phyloP scores from a whole-genome alignment of 176 grass and related monocot species.

The Triticum dicoccoides region DNA sequence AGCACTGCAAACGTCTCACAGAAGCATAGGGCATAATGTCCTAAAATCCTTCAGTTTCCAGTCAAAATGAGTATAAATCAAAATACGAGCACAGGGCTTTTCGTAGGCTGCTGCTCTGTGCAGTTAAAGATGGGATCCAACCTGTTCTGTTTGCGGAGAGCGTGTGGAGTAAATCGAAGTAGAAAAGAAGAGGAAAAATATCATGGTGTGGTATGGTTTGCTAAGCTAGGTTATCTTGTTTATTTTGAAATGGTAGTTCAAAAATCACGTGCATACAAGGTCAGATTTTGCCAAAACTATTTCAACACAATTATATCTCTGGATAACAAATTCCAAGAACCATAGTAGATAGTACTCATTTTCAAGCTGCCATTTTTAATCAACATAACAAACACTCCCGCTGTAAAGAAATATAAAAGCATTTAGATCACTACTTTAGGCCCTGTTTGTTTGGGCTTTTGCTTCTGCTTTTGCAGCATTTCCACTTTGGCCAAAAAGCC shows the following conservation, averaged over 20 bases:
- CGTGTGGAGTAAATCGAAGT: not conserved
- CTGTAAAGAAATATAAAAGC: too few relatives aligned
- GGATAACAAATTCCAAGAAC: too few relatives aligned
- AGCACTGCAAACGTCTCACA: not conserved
- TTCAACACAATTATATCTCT: not conserved
- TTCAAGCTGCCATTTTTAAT: too few relatives aligned
- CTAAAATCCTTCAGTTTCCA: not conserved
- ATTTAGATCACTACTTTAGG: too few relatives aligned
- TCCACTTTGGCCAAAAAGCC: too few relatives aligned
- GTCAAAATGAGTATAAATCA: too few relatives aligned
- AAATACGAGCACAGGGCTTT: not conserved
- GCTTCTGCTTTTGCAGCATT: too few relatives aligned
- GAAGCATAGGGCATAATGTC: not conserved
- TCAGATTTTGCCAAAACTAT: not conserved
- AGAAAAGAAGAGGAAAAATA: not conserved
- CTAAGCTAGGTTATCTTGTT: not conserved
- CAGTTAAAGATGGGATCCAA: too few relatives aligned
- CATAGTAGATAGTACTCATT: too few relatives aligned
- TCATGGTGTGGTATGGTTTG: not conserved
- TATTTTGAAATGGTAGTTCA: not conserved
- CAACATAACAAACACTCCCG: too few relatives aligned
- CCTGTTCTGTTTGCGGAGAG: not conserved
- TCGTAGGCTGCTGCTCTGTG: too few relatives aligned
- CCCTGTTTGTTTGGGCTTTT: too few relatives aligned
- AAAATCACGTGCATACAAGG: not conserved